Evolutionary conservation across 2,329 filamentous ascomycete species (phyloP).

Genomic region (Penicillium decumbens): DNA sequence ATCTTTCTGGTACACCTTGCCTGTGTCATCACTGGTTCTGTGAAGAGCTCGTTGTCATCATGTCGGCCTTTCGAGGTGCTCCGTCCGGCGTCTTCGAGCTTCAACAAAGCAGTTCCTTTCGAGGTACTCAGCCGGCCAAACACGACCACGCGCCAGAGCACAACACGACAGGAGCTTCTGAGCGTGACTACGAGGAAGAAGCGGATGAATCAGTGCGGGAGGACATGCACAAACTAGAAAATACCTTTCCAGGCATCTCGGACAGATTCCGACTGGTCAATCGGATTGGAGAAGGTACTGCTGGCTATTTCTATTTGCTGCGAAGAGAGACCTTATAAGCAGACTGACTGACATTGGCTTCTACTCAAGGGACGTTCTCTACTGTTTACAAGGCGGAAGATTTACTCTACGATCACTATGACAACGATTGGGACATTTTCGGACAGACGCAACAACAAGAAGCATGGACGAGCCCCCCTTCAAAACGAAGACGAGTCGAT

Average conservation of each 20-base stretch:
- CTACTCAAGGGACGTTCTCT: slow-evolving; percentile 78
- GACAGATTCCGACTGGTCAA: slow-evolving; percentile 87
- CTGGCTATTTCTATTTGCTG: not conserved
- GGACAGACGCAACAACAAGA: slow-evolving; percentile 56
- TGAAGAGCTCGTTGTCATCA: slow-evolving; percentile 6
- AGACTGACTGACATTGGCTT: slow-evolving; percentile 3
- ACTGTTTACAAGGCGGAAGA: slow-evolving; percentile 99
- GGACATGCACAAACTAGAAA: slow-evolving; percentile 82
- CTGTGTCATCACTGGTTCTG: not conserved
- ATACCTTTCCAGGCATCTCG: slow-evolving; percentile 76
- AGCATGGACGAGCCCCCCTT: slow-evolving; percentile 66
- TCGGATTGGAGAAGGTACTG: slow-evolving; percentile 85
- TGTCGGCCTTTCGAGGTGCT: slow-evolving; percentile 26
- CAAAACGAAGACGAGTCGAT: slow-evolving; percentile 51
- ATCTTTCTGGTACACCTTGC: not conserved
- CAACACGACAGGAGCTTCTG: slow-evolving; percentile 9
- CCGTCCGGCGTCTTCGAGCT: slow-evolving; percentile 25
- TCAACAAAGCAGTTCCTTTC: slow-evolving; percentile 19
- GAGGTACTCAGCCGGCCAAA: slow-evolving; percentile 7
- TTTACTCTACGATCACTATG: slow-evolving; percentile 72
- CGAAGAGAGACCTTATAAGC: not conserved
- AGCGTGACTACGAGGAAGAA: slow-evolving; percentile 34
- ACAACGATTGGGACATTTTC: slow-evolving; percentile 80
- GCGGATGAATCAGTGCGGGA: slow-evolving; percentile 58
- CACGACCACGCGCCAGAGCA: slow-evolving; percentile 19